Percentiles rank a stretch among this genome's conserved stretches.
phyloP scores from a whole-genome alignment of 1,139 yeast genomes.

The Debaryomyces fabryi region DNA sequence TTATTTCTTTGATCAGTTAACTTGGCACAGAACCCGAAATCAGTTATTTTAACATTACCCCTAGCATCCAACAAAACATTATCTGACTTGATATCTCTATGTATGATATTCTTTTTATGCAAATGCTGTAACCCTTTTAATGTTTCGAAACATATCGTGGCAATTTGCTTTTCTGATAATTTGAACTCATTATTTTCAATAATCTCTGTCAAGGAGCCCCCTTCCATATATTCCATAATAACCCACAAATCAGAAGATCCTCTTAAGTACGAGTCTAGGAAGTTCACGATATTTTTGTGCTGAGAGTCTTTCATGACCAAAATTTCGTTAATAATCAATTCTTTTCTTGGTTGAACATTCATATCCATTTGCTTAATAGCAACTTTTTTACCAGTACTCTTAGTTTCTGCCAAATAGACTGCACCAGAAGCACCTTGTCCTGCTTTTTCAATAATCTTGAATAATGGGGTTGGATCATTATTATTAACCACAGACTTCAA shows the following conservation, averaged over 20 bases:
- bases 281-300: constrained; percentile 51
- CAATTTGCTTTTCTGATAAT: constrained; percentile 75
- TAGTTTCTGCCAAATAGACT: constrained; percentile 83
- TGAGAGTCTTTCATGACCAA: constrained; percentile 53
- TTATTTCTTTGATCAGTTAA: constrained; percentile 89
- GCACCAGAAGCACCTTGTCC: constrained; percentile 99
- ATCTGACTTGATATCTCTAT: constrained; percentile 94
- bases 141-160: constrained; percentile 89
- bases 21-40: constrained; percentile 97
- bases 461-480: constrained; percentile 81
- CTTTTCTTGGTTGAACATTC: constrained; percentile 92
- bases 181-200: constrained; percentile 76
- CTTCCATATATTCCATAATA: constrained; percentile 95
- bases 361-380: constrained; percentile 97
- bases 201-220: constrained; percentile 77
- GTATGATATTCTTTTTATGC: constrained; percentile 90
- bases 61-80: constrained; percentile 83
- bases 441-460: constrained; percentile 87
- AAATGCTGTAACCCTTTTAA: constrained; percentile 89
- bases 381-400: constrained; percentile 49
- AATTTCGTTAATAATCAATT: constrained; percentile 68
- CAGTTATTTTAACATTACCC: constrained; percentile 94
- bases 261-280: constrained; percentile 47
- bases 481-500: constrained; percentile 81
- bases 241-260: constrained; percentile 71